These are phyloP conservation scores for Alopecurus myosuroides DNA, from an alignment of 176 grass and related monocot genomes.

Conservation along the genomic window DNA sequence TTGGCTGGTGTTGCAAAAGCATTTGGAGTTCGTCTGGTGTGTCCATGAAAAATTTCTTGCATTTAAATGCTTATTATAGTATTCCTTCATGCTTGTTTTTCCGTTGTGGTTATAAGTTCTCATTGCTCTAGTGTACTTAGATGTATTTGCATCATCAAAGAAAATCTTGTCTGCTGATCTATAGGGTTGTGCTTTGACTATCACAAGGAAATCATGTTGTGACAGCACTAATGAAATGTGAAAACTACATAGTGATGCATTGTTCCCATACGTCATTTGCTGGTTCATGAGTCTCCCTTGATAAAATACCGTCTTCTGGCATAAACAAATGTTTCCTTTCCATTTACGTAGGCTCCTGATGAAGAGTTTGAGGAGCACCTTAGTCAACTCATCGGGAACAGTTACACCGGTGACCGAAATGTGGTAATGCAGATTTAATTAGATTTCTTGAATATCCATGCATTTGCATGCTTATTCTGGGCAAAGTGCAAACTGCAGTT, in stretches of 20 bases:
- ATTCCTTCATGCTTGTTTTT: not conserved
- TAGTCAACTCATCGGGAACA: constrained; percentile 74
- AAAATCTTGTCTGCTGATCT: constrained; percentile 11
- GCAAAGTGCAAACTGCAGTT: constrained; percentile 12
- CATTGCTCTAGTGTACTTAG: not conserved
- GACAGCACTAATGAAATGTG: constrained; percentile 14
- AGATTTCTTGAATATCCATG: constrained; percentile 11
- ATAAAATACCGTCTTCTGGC: constrained; percentile 6
- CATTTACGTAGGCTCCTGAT: constrained; percentile 82
- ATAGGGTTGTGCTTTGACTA: not conserved
- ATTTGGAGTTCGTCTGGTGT: constrained; percentile 98
- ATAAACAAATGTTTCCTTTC: constrained; percentile 29
- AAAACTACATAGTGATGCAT: constrained; percentile 6
- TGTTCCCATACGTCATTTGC: not conserved
- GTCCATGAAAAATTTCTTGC: constrained; percentile 4
- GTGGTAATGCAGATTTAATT: constrained; percentile 49
- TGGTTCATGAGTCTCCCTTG: constrained; percentile 26
- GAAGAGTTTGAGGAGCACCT: constrained; percentile 99
- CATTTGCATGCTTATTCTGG: constrained; percentile 20
- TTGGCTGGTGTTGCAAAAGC: constrained; percentile 88
- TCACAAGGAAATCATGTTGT: constrained; percentile 13
- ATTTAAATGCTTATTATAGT: not conserved
- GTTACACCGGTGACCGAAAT: constrained; percentile 82
- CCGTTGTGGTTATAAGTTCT: not conserved
- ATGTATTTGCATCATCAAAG: constrained; percentile 14